Evolutionary conservation across 2,329 filamentous ascomycete genomes (phyloP).

Genomic region (Fusarium buharicum): DNA sequence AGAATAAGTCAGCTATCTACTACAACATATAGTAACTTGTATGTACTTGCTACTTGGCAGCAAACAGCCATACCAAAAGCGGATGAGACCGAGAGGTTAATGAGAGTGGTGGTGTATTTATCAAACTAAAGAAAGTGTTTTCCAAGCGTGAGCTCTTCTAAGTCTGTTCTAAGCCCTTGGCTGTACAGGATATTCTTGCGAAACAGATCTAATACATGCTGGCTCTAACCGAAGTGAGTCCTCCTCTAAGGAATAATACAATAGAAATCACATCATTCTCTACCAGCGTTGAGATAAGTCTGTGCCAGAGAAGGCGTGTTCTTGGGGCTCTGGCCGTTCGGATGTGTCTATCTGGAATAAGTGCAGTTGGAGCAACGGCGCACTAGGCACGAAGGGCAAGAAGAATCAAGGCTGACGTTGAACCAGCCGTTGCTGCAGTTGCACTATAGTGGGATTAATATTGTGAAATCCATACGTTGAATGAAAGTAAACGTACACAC

Average conservation of each 20-base stretch:
- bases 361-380: slow-evolving; percentile 37
- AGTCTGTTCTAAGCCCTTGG: not conserved
- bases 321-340: not conserved
- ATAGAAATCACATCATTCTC: not conserved
- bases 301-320: too few relatives aligned
- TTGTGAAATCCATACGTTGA: not conserved
- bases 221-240: not conserved
- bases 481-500: slow-evolving; percentile 2
- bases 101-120: not conserved
- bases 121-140: not conserved
- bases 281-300: not conserved
- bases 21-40: not conserved
- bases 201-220: not conserved
- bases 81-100: not conserved
- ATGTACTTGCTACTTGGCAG: not conserved
- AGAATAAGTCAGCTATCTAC: too few relatives aligned
- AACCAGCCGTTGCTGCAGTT: slow-evolving; percentile 10
- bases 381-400: slow-evolving; percentile 1
- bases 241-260: not conserved
- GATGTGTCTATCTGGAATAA: slow-evolving; percentile 18
- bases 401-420: not conserved
- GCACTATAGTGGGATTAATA: slow-evolving; percentile 9
- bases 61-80: not conserved
- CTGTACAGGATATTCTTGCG: not conserved
- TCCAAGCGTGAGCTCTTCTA: not conserved